A percentile compares a stretch with the other conserved stretches of the same genome.
phyloP scores from a whole-genome alignment of 768 basidiomycete genomes.

The Termitomyces heimii region DNA sequence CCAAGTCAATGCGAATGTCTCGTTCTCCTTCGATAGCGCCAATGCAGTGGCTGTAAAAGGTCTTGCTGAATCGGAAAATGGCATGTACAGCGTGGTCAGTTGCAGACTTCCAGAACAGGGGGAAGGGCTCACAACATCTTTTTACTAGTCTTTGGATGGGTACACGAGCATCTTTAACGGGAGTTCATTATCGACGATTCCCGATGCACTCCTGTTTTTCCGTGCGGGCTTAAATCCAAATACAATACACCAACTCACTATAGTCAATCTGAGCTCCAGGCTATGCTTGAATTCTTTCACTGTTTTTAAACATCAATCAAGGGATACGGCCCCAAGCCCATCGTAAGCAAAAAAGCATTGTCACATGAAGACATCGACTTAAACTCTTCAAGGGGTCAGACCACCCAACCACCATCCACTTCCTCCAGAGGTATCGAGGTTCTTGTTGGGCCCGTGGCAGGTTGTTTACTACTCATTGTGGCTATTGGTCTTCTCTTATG shows the following conservation, averaged over 20 bases:
- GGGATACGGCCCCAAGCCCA: background rate
- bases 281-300: conserved; percentile 15
- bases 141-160: conserved; percentile 13
- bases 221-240: conserved; percentile 13
- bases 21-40: conserved; percentile 14
- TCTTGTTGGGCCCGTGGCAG: conserved; percentile 9
- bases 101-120: background rate
- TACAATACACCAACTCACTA: conserved; percentile 9
- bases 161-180: conserved; percentile 8
- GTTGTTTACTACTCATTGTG: background rate
- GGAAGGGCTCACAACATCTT: background rate
- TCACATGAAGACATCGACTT: background rate
- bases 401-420: background rate
- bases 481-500: conserved; percentile 7
- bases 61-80: conserved; percentile 8
- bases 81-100: conserved; percentile 14
- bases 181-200: conserved; percentile 11
- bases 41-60: conserved; percentile 13
- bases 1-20: conserved; percentile 9
- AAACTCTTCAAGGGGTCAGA: background rate
- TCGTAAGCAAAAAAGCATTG: conserved; percentile 2
- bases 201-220: conserved; percentile 15
- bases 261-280: conserved; percentile 11
- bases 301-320: conserved; percentile 9
- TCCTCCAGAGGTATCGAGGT: conserved; percentile 8